These are phyloP conservation scores for Penicillium silybi DNA, from an alignment of 495 filamentous ascomycete genomes.

Conservation along the genomic window DNA sequence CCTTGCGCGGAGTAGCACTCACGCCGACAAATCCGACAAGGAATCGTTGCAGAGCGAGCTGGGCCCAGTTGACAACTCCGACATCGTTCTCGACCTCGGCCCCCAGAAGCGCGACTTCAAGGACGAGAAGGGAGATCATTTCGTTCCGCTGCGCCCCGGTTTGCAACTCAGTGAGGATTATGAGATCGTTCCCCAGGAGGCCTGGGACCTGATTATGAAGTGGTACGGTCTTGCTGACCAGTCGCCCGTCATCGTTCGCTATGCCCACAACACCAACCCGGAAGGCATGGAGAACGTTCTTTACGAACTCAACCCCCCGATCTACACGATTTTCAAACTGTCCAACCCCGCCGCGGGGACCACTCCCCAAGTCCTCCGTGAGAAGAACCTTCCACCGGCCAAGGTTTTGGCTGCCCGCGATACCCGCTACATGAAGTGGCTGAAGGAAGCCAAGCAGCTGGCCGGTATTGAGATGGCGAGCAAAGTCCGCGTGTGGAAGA, in stretches of 20 bases:
- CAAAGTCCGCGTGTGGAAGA: constrained; percentile 77
- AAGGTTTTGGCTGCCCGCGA: constrained; percentile 65
- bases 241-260: constrained; percentile 70
- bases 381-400: constrained; percentile 54
- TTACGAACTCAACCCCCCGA: constrained; percentile 80
- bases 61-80: constrained; percentile 85
- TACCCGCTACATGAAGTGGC: constrained; percentile 63
- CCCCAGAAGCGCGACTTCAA: constrained; percentile 36
- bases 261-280: constrained; percentile 69
- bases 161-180: constrained; percentile 62
- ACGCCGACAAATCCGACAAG: constrained; percentile 53
- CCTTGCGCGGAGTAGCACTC: constrained; percentile 58
- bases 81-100: constrained; percentile 48
- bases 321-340: constrained; percentile 83
- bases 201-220: constrained; percentile 73
- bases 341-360: constrained; percentile 52
- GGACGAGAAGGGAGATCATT: constrained; percentile 55
- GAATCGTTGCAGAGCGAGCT: constrained; percentile 59
- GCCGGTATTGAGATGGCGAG: constrained; percentile 59
- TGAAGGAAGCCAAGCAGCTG: constrained; percentile 65
- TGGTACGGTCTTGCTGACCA: constrained; percentile 77
- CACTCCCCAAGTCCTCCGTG: constrained; percentile 56
- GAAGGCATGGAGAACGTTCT: constrained; percentile 61
- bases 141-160: constrained; percentile 75
- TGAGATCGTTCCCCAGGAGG: constrained; percentile 69